These are phyloP conservation scores for Termitomyces sp. DNA, from an alignment of 768 basidiomycete genomes.

Conservation along the genomic window DNA sequence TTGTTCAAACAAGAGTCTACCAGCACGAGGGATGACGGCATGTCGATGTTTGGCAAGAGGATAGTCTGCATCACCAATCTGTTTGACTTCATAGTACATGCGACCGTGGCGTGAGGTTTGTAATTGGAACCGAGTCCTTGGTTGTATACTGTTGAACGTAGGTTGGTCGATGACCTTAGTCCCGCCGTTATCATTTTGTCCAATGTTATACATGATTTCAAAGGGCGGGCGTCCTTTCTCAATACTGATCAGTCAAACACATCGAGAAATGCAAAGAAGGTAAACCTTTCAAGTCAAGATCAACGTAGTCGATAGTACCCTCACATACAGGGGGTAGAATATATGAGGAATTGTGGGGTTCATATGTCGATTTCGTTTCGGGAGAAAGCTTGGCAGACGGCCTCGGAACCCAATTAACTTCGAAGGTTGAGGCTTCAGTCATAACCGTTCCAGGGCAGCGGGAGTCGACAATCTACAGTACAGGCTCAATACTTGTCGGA, in stretches of 20 bases:
- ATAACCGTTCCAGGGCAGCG: constrained; percentile 79
- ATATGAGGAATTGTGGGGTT: constrained; percentile 65
- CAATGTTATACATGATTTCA: constrained; percentile 87
- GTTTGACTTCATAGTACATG: constrained; percentile 87
- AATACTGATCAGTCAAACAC: neutral
- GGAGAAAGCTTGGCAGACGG: constrained; percentile 68
- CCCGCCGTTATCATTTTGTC: constrained; percentile 62
- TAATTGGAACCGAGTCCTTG: constrained; percentile 73
- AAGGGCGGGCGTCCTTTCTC: constrained; percentile 83
- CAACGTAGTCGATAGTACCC: constrained; percentile 74
- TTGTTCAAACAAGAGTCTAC: constrained; percentile 78
- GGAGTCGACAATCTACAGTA: constrained; percentile 68
- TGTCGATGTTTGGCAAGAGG: constrained; percentile 65
- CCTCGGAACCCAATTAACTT: constrained; percentile 73
- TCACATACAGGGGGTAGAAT: constrained; percentile 79
- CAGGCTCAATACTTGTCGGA: neutral
- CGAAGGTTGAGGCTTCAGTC: constrained; percentile 53
- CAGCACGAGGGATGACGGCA: constrained; percentile 57
- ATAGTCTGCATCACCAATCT: constrained; percentile 82
- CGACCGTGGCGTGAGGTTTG: constrained; percentile 73
- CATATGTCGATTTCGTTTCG: constrained; percentile 48
- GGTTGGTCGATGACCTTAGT: constrained; percentile 71
- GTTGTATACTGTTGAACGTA: constrained; percentile 80
- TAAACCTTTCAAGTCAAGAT: constrained; percentile 74
- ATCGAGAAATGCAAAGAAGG: neutral